Conservation (phyloP, 345 rosid species). For the Sisymbrium altissimum region DNA sequence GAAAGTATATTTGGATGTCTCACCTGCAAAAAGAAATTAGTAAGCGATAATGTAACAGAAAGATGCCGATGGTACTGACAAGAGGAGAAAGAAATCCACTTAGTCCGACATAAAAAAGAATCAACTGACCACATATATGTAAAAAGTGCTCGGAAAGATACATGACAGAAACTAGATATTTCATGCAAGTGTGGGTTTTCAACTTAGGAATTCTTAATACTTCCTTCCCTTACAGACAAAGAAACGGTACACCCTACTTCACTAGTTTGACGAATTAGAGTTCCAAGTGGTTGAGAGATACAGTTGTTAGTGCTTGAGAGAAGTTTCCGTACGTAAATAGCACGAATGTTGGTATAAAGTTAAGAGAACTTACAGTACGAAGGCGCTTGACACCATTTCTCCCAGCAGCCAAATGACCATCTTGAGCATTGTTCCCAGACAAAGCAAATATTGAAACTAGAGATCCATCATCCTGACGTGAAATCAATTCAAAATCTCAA, state of each 20-base stretch:
- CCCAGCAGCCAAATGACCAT: slow-evolving; percentile 90
- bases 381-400: slow-evolving; percentile 98
- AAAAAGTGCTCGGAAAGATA: neutral
- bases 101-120: neutral
- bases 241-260: neutral
- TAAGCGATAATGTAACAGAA: neutral
- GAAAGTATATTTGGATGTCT: slow-evolving; percentile 96
- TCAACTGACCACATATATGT: neutral
- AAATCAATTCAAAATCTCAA: neutral
- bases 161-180: neutral
- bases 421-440: slow-evolving; percentile 76
- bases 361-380: slow-evolving; percentile 65
- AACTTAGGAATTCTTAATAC: neutral
- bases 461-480: slow-evolving; percentile 89
- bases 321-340: neutral
- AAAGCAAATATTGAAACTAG: slow-evolving; percentile 83
- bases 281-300: neutral
- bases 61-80: neutral
- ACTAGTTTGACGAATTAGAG: neutral
- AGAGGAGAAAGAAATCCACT: slow-evolving; percentile 7
- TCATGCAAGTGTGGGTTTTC: neutral
- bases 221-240: slow-evolving; percentile 5
- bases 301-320: neutral
- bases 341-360: neutral
- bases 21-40: slow-evolving; percentile 50